Conservation (phyloP, 1,284 basidiomycete genomes). For the Stereum hirsutum region DNA sequence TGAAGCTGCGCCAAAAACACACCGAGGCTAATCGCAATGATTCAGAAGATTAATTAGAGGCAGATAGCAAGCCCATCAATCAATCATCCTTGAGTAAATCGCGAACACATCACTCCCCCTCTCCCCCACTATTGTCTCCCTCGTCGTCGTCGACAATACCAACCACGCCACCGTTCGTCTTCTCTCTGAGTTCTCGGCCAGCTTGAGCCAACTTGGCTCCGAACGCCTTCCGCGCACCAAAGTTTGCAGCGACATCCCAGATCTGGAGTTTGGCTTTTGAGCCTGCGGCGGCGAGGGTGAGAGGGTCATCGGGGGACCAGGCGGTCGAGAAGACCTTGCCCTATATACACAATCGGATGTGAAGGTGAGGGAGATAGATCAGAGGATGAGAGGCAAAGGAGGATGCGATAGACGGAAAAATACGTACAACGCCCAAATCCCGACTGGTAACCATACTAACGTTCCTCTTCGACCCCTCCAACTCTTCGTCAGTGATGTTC, state of each 20-base stretch:
- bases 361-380: no score
- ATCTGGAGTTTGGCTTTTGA: conserved; percentile 90
- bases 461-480: conserved; percentile 51
- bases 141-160: conserved; percentile 64
- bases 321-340: conserved; percentile 91
- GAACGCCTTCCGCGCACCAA: conserved; percentile 74
- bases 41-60: no score
- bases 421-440: conserved; percentile 87
- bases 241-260: conserved; percentile 85
- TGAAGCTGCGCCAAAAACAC: no score
- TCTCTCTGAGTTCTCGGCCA: conserved; percentile 60
- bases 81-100: background rate
- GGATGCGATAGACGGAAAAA: background rate
- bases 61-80: no score
- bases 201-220: conserved; percentile 62
- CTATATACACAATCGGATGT: conserved; percentile 29
- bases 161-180: conserved; percentile 58
- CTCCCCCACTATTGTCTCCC: conserved; percentile 48
- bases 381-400: no score
- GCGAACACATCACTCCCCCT: conserved; percentile 15
- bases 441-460: conserved; percentile 85
- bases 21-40: no score
- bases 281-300: conserved; percentile 91
- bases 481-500: conserved; percentile 73
- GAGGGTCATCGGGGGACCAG: conserved; percentile 91